Percentiles rank a stretch among this genome's conserved stretches.
Evolutionary conservation across 306 rosid species (phyloP).

Genomic region (Prunus padus): DNA sequence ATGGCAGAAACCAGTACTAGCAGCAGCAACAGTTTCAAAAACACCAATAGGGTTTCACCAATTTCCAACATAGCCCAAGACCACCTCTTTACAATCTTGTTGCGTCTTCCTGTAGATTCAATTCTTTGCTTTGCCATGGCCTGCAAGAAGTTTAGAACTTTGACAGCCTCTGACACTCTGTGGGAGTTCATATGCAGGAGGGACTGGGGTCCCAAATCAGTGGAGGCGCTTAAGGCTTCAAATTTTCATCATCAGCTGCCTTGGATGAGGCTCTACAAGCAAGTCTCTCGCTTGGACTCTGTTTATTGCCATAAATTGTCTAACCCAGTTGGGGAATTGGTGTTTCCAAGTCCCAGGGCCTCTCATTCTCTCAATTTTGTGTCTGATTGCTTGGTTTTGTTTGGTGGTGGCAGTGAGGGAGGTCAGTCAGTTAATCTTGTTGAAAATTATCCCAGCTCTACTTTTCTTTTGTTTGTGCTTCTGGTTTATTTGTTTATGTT

Average conservation of each 20-base stretch:
- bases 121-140: slow-evolving; percentile 68
- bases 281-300: slow-evolving; percentile 50
- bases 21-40: slow-evolving; percentile 18
- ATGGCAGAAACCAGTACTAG: slow-evolving; percentile 56
- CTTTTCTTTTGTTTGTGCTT: not conserved
- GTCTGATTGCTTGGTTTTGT: slow-evolving; percentile 71
- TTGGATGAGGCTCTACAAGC: slow-evolving; percentile 80
- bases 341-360: slow-evolving; percentile 72
- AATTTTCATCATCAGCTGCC: slow-evolving; percentile 37
- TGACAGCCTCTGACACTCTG: slow-evolving; percentile 57
- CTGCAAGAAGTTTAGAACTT: slow-evolving; percentile 64
- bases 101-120: slow-evolving; percentile 70
- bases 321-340: slow-evolving; percentile 39
- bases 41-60: slow-evolving; percentile 51
- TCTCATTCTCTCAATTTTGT: slow-evolving; percentile 95
- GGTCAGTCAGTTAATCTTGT: slow-evolving; percentile 47
- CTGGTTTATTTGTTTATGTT: not conserved
- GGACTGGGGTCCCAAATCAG: slow-evolving; percentile 70
- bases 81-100: slow-evolving; percentile 63
- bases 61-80: slow-evolving; percentile 61
- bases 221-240: slow-evolving; percentile 55
- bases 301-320: slow-evolving; percentile 52
- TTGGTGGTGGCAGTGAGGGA: slow-evolving; percentile 93
- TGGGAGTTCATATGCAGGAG: slow-evolving; percentile 74
- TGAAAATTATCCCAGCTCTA: no score